Percentiles rank a stretch among this genome's conserved stretches.
phyloP scores from a whole-genome alignment of 176 grass and related monocot genomes.

The Chloris gayana region DNA sequence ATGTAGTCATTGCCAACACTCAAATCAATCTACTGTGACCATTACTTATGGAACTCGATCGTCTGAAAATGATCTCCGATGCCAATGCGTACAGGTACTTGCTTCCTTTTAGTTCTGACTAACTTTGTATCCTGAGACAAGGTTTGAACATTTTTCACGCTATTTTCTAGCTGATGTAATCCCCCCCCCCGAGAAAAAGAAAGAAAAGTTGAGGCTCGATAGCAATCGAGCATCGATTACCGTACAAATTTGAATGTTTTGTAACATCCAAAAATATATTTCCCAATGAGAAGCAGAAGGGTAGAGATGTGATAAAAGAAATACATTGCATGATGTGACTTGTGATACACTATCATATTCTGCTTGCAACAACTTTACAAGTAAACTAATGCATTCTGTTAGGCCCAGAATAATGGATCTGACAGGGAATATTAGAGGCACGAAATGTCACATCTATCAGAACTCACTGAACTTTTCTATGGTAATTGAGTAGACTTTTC shows the following conservation, averaged over 20 bases:
- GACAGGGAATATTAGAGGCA: neutral
- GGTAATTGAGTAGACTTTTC: neutral
- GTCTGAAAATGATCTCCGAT: conserved; percentile 24
- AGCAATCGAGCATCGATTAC: conserved; percentile 15
- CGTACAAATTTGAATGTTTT: conserved; percentile 29
- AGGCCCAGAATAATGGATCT: neutral
- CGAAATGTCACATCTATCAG: neutral
- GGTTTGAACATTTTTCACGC: neutral
- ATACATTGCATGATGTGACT: neutral
- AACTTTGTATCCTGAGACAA: conserved; percentile 15
- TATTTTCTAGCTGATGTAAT: conserved; percentile 27
- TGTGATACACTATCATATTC: conserved; percentile 22
- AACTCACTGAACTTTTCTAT: neutral
- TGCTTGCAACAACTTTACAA: neutral
- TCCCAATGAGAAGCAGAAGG: neutral
- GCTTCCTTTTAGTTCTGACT: conserved; percentile 16
- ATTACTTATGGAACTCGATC: neutral
- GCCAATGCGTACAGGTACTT: conserved; percentile 17
- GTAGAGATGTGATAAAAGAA: conserved; percentile 25
- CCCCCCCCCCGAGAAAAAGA: too few relatives aligned
- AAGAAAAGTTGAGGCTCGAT: conserved; percentile 13
- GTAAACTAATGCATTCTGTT: neutral
- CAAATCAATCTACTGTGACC: neutral
- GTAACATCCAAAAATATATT: neutral
- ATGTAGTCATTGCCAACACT: neutral